phyloP scores from a whole-genome alignment of 1,284 basidiomycete genomes.

The Moniliella sp. region DNA sequence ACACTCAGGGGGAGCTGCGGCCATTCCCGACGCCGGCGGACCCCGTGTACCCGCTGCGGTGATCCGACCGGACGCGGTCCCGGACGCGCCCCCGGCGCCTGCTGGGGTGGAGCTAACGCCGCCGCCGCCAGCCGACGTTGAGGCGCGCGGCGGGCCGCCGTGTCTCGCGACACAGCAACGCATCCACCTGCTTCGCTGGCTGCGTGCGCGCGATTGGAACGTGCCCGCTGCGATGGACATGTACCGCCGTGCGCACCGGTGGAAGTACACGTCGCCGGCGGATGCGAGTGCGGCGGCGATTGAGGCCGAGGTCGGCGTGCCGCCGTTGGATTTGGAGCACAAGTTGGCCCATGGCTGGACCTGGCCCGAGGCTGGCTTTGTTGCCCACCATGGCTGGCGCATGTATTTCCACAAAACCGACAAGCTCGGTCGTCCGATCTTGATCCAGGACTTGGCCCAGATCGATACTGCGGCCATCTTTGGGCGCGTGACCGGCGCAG shows the following conservation, averaged over 20 bases:
- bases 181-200: slow-evolving; percentile 9
- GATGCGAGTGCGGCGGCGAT: too few relatives aligned
- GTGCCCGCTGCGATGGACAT: slow-evolving; percentile 13
- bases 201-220: slow-evolving; percentile 22
- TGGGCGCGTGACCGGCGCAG: slow-evolving; percentile 13
- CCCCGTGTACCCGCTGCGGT: too few relatives aligned
- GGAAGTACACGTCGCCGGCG: slow-evolving; percentile 5
- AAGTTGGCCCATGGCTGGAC: slow-evolving; percentile 9
- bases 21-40: not conserved
- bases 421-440: slow-evolving; percentile 22
- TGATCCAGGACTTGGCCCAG: slow-evolving; percentile 24
- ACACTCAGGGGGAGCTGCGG: not conserved
- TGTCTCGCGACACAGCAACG: not conserved
- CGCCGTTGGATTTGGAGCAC: slow-evolving; percentile 12
- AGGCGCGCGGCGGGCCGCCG: not conserved
- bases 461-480: slow-evolving; percentile 17
- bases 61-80: not conserved
- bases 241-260: slow-evolving; percentile 20
- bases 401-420: slow-evolving; percentile 33
- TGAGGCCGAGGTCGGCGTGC: too few relatives aligned
- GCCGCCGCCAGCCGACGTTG: not conserved
- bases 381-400: slow-evolving; percentile 21
- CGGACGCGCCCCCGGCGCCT: not conserved
- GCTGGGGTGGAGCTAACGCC: not conserved
- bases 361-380: slow-evolving; percentile 17